Evolutionary conservation across 2,329 filamentous ascomycete species (phyloP), one percentile per base, ranked within the genome.

Genomic region (Aspergillus sp.): DNA sequence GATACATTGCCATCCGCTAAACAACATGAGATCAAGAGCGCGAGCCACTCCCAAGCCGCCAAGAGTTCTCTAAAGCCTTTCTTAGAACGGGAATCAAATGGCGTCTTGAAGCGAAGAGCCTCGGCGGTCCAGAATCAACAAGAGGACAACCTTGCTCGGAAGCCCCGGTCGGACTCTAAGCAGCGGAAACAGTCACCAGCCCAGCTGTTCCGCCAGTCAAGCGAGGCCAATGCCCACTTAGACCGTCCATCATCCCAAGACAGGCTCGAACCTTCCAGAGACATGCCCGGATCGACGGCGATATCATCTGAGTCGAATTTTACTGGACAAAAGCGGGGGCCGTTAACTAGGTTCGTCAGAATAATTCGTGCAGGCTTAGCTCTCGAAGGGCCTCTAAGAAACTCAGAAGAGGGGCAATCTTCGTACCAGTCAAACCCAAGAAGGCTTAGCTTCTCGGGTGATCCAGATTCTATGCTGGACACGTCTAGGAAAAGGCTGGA

Each of bases 1-100:
- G 79, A 83, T 59, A 82, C 82, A 3, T 70, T 85, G 21, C 81
- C 81, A 5, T 84, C 82, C 3, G 75, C 80, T 21, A 77, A 77
- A 63, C 77, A 81, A 63, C 74, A 78, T 59, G 68, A 74, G 2
- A 71, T 77, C 39, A 75, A 73, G 23, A 44, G 10, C 7, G n/a
- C 25, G 32, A 72, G 68, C 17, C 71, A 73, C 42, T 63, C 70
- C 13, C 68, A 71, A 30, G 62, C 66, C 13, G 65, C 62, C 13
- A 70, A 73, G 41, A 65, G 64, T 19, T 54, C 68, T 15, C 57
- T 72, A 1, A 72, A 68, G 49, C 69, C 72, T 1, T 70, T 74
- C 44, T 36, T 68, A 51, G 64, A 71, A 49, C 69, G 68, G 44
- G 70, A 74, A 57, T 66, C 62, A 11, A 68, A 67, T n/a, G 65